Base-by-base conservation (phyloP, 768 basidiomycete genomes). In the Suillus placidus region DNA sequence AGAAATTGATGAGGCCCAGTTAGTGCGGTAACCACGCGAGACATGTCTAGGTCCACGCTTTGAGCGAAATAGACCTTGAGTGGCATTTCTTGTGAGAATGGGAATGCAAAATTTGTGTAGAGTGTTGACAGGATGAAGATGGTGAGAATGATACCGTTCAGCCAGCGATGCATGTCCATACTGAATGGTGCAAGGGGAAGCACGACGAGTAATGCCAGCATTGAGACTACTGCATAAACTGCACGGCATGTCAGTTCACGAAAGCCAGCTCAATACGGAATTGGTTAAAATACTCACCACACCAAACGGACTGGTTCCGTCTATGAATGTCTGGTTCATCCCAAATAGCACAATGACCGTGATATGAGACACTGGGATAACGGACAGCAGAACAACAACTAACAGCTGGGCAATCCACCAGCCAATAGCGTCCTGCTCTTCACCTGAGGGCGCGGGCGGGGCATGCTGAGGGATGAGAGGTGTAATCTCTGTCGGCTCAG, bases 61-160 rank as follows among this genome's bases (percentile, higher is more conserved):
- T 93, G 92, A 58, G 82, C 81, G 81, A 93, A 94, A 75, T 82
- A 91, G 1, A 92, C 76, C 68, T 91, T 92, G 71, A 93, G 77
- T 0, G 90, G 91, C 6, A 83, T 74, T 26, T 83, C 74, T 47
- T 80, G 76, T 20, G 84, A 84, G 79, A 94, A 93, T 0, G 92
- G 92, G 77, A 87, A 87, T 7, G 74, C 78, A 7, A 82, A 64
- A 73, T 82, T 79, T 60, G 77, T 73, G 69, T 82, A 87, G 14
- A 77, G 61, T 0, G 83, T 84, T 16, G 82, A 78, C 10, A 81
- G 45, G 13, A 84, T 57, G 67, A 88, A 83, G 7, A 85, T 49
- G 10, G 80, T 42, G 30, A 85, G 63, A 12, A 81, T 71, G 42
- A 78, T 42, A 20, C 76, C 13, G 7, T 79, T 80, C 34, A 85